Conservation (phyloP, 2,329 filamentous ascomycete species). For the Nemania sp. region DNA sequence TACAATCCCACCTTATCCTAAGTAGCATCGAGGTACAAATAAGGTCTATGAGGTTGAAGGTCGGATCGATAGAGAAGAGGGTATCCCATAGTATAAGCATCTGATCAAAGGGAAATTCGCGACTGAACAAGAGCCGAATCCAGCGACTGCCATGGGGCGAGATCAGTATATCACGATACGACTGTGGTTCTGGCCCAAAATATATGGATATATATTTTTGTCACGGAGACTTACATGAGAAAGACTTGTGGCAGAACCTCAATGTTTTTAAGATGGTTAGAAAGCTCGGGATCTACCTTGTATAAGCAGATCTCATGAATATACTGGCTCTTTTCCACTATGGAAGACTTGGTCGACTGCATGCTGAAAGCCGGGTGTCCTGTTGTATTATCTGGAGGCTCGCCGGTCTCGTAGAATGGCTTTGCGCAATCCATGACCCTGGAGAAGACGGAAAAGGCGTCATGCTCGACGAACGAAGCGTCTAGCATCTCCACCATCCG, state of each 20-base stretch:
- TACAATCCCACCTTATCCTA: slow-evolving; percentile 86
- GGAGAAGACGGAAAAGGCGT: slow-evolving; percentile 84
- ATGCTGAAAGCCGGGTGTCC: slow-evolving; percentile 35
- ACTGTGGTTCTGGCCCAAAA: background rate
- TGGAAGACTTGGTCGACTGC: slow-evolving; percentile 62
- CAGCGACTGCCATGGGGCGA: slow-evolving; percentile 67
- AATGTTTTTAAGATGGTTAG: slow-evolving; percentile 76
- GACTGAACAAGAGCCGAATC: slow-evolving; percentile 89
- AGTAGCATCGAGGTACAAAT: slow-evolving; percentile 95
- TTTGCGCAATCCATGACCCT: slow-evolving; percentile 87
- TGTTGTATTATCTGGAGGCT: slow-evolving; percentile 40
- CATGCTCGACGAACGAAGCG: slow-evolving; percentile 79
- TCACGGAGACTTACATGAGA: slow-evolving; percentile 68
- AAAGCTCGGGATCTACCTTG: slow-evolving; percentile 81
- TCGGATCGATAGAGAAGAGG: slow-evolving; percentile 83
- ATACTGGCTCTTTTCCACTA: slow-evolving; percentile 81
- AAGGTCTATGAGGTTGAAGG: slow-evolving; percentile 79
- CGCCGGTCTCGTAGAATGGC: slow-evolving; percentile 79
- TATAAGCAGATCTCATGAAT: slow-evolving; percentile 84
- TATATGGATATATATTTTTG: too few relatives aligned
- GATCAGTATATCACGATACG: slow-evolving; percentile 13
- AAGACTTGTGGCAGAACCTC: slow-evolving; percentile 97
- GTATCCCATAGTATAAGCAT: slow-evolving; percentile 87
- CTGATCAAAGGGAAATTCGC: slow-evolving; percentile 89
- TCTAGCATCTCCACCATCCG: slow-evolving; percentile 71